Base-by-base conservation (phyloP, 179 eudicot species). In the Camellia oleifera region DNA sequence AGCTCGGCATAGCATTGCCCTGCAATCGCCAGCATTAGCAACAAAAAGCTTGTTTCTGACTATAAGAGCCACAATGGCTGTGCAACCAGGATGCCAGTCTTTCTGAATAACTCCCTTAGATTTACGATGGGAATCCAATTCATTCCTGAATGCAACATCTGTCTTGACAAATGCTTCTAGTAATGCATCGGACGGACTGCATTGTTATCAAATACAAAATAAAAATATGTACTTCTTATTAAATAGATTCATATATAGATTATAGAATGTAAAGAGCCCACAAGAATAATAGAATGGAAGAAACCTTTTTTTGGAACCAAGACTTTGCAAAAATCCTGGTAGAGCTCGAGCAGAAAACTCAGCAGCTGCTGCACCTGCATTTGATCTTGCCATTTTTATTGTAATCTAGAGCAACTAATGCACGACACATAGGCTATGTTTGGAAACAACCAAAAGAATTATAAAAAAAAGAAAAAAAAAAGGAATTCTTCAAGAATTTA, bases 1-100 rank as follows among this genome's bases (percentile, higher is more conserved):
- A 77, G 83, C 73, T 78, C 97, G 92, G 80, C 97, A 96, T 80
- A 96, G 74, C 74, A 96, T 90, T 58, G 97, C 91, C 81, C 99
- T 88, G 84, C 98, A 92, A 84, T 96, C 99, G 74, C 99, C 99
- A 74, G 92, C 97, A 90, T 94, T 96, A 77, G 98, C 98, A 78
- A 96, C 86, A 81, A 86, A 90, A 79, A 94, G 89, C 90, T 83
- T 91, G 81, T 90, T 83, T 82, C 82, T 80, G 14, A 94, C 87
- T 70, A 96, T 81, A 83, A 96, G 90, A 69, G 95, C 90, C 69
- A 89, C 85, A 85, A 91, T 80, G 72, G 99, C 99, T 71, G 99
- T 96, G 85, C 99, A 96, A 61, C 98, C 98, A 80, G 99, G 99
- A 83, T 96, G 95, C 88, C 88, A 92, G 50, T 92, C 92, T 89